Evolutionary conservation across 139 green algal species (phyloP).

Genomic region (Picochlorum sp.): DNA sequence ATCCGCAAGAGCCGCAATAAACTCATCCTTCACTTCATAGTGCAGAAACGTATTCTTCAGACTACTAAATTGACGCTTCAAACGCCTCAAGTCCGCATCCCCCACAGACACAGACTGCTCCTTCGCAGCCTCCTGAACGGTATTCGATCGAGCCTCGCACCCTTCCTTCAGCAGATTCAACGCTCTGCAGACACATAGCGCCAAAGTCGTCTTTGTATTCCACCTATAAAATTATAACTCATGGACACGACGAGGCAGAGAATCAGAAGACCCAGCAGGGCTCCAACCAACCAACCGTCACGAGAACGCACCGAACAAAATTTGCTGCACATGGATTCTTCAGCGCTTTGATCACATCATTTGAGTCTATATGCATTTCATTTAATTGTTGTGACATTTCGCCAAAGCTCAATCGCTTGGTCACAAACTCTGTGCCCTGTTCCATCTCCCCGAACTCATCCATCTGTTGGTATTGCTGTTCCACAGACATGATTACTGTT

Average conservation of each 20-base stretch:
- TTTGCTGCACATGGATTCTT: conserved; percentile 1
- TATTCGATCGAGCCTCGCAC: neutral
- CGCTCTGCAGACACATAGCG: conserved; percentile 6
- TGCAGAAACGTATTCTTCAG: conserved; percentile 46
- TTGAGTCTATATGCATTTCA: conserved; percentile 1
- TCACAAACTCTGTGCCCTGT: neutral
- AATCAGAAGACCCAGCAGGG: too few relatives aligned
- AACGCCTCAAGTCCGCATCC: conserved; percentile 30
- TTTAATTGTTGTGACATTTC: conserved; percentile 4
- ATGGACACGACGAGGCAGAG: neutral
- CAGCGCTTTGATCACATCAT: conserved; percentile 11
- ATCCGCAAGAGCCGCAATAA: conserved; percentile 29
- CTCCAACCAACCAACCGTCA: neutral
- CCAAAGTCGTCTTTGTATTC: neutral
- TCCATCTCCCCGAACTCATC: neutral
- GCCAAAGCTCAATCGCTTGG: conserved; percentile 1
- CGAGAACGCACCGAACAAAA: conserved; percentile 14
- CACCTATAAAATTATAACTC: neutral
- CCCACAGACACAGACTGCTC: conserved; percentile 21
- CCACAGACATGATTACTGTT: too few relatives aligned
- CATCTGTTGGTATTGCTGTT: too few relatives aligned
- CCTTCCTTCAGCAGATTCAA: conserved; percentile 7
- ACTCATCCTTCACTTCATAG: conserved; percentile 42
- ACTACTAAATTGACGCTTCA: conserved; percentile 33
- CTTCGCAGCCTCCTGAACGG: conserved; percentile 8